Percentiles rank a stretch among this genome's conserved stretches.
Conservation (phyloP, 2,329 filamentous ascomycete genomes). For the Colletotrichum sublineola region DNA sequence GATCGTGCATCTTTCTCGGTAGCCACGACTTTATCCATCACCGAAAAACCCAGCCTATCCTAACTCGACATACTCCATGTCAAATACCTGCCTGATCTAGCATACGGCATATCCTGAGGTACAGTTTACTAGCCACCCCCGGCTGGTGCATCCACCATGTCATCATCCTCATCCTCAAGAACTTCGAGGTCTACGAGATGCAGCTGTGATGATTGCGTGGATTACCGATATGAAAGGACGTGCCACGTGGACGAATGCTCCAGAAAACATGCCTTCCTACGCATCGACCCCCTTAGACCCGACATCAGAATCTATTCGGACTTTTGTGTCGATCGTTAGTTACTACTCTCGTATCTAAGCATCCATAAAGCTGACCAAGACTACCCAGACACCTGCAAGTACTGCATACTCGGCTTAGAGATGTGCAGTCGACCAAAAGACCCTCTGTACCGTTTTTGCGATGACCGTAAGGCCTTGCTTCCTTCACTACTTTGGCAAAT, state of each 20-base stretch:
- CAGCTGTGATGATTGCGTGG: slow-evolving; percentile 10
- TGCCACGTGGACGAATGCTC: slow-evolving; percentile 33
- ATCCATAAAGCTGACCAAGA: background rate
- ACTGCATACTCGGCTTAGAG: slow-evolving; percentile 21
- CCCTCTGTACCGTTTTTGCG: slow-evolving; percentile 27
- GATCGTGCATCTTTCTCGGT: background rate
- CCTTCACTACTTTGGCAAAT: background rate
- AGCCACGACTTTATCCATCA: background rate
- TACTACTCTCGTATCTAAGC: accelerated
- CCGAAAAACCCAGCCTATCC: background rate
- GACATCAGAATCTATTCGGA: slow-evolving; percentile 35
- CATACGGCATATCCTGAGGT: background rate
- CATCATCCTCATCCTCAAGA: slow-evolving; percentile 7
- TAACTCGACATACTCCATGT: background rate
- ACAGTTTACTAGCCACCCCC: background rate
- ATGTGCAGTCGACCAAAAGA: slow-evolving; percentile 39
- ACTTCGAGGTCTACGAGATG: slow-evolving; percentile 6
- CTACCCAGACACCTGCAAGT: slow-evolving; percentile 30
- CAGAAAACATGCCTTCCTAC: slow-evolving; percentile 37
- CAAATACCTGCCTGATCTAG: background rate
- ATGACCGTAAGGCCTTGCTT: slow-evolving; percentile 4
- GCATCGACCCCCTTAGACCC: slow-evolving; percentile 12
- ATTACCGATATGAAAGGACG: slow-evolving; percentile 16
- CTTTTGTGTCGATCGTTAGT: slow-evolving; percentile 37
- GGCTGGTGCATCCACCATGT: background rate